These are phyloP conservation scores for Pythium aristosporum DNA, from an alignment of 352 stramenopile genomes.

Conservation along the genomic window DNA sequence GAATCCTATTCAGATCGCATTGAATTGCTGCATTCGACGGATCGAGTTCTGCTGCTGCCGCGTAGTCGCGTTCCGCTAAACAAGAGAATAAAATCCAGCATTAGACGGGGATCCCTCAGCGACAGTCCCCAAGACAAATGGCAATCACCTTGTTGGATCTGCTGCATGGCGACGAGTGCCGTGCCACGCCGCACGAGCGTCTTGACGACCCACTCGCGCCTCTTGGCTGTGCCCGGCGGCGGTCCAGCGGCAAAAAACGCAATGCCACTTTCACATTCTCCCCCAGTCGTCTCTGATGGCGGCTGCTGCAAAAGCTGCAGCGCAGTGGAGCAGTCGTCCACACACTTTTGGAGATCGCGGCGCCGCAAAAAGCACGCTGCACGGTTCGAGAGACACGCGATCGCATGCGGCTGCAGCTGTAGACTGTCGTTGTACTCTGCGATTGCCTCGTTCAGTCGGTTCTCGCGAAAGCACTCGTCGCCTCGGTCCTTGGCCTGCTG, in stretches of 20 bases:
- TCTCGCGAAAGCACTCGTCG: conserved; percentile 45
- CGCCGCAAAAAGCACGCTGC: conserved; percentile 62
- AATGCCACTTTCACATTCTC: conserved; percentile 20
- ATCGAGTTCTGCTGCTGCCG: conserved; percentile 56
- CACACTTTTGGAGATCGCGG: conserved; percentile 46
- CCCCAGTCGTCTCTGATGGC: neutral
- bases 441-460: conserved; percentile 42
- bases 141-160: conserved; percentile 41
- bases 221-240: conserved; percentile 47
- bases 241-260: conserved; percentile 61
- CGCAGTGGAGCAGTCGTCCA: conserved; percentile 59
- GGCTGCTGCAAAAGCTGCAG: conserved; percentile 59
- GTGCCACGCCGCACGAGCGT: conserved; percentile 68
- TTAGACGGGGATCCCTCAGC: neutral
- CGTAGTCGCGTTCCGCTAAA: conserved; percentile 58
- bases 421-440: conserved; percentile 62
- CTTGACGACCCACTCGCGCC: conserved; percentile 75
- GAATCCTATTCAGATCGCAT: conserved; percentile 46
- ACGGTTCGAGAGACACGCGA: conserved; percentile 77
- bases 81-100: neutral
- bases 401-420: conserved; percentile 50
- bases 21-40: conserved; percentile 50
- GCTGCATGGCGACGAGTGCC: conserved; percentile 37
- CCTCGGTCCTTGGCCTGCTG: conserved; percentile 49
- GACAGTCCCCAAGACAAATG: neutral